Base-by-base conservation (phyloP, 257 asterid species). In the Cordia subcordata region DNA sequence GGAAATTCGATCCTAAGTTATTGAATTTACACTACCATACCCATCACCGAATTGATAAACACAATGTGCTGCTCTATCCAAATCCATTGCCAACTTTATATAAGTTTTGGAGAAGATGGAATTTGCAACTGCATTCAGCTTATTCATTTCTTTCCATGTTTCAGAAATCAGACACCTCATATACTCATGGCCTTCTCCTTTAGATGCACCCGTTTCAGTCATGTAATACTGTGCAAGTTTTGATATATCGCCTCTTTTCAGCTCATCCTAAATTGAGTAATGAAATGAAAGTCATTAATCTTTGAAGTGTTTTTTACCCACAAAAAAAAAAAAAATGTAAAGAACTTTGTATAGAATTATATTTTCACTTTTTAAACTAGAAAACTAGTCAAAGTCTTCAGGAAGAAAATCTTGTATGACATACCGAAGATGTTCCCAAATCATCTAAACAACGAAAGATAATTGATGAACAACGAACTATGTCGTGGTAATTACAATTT, bases 31-130 rank as follows among this genome's bases (percentile, higher is more conserved):
- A 39, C 15, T 23, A 0, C 91, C 90, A 47, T 68, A 72, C 0
- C 88, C 90, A 68, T 82, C 94, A 57, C 85, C 95, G 35, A 82
- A n/a, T n/a, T n/a, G n/a, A n/a, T n/a, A n/a, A n/a, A n/a, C n/a
- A n/a, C n/a, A n/a, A n/a, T n/a, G n/a, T 8, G 87, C 80, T 77
- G 73, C 71, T 66, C 92, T 79, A 4, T 73, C 81, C 55, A 79
- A 60, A 58, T 76, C 68, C 53, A 55, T 72, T 2, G 77, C 81
- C 8, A 27, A 17, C 35, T 8, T 53, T 0, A 68, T 47, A 44
- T 71, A 86, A 10, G 52, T 60, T 19, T 49, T 37, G 0, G 73
- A 37, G 16, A 75, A 72, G 10, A 55, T 64, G 22, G 62, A 55
- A 8, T 57, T 62, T 13, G 46, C 40, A 8, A 15, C 46, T 1